Conservation (phyloP, 2,329 filamentous ascomycete genomes). For the Zymoseptoria tritici region DNA sequence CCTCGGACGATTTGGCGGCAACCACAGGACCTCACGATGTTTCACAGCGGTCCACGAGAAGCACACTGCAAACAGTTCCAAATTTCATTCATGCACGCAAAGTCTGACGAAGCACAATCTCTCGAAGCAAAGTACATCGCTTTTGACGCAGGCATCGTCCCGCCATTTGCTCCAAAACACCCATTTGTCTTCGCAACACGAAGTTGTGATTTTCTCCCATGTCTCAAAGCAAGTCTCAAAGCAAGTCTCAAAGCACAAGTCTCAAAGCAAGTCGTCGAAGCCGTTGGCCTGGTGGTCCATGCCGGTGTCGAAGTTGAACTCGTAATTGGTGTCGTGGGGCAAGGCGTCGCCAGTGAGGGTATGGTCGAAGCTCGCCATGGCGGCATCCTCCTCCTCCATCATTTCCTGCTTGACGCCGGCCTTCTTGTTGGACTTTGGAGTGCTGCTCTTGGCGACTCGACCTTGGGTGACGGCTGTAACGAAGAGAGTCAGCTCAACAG, state of each 20-base stretch:
- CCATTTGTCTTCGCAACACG: not conserved
- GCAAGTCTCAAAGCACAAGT: not conserved
- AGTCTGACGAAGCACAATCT: not conserved
- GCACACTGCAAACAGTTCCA: not conserved
- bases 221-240: not conserved
- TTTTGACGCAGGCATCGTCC: not conserved
- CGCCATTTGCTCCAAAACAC: not conserved
- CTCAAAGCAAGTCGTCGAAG: not conserved
- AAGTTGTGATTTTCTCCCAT: not conserved
- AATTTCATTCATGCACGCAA: not conserved
- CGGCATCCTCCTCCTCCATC: conserved; percentile 2
- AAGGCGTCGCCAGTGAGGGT: not conserved
- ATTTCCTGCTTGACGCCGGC: conserved; percentile 22
- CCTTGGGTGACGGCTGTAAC: conserved; percentile 19
- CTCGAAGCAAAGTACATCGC: not conserved
- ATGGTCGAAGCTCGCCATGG: not conserved
- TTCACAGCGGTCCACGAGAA: not conserved
- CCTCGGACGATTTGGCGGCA: not conserved
- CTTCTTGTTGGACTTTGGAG: conserved; percentile 17
- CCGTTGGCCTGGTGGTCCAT: not conserved
- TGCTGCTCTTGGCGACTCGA: conserved; percentile 18
- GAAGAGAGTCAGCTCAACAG: not conserved
- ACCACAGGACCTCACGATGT: not conserved
- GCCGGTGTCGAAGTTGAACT: not conserved
- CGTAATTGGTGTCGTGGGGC: not conserved